A percentile compares a stretch with the other conserved stretches of the same genome.
Evolutionary conservation across 345 rosid genomes (phyloP).

Genomic region (Eucalyptus microcorys): DNA sequence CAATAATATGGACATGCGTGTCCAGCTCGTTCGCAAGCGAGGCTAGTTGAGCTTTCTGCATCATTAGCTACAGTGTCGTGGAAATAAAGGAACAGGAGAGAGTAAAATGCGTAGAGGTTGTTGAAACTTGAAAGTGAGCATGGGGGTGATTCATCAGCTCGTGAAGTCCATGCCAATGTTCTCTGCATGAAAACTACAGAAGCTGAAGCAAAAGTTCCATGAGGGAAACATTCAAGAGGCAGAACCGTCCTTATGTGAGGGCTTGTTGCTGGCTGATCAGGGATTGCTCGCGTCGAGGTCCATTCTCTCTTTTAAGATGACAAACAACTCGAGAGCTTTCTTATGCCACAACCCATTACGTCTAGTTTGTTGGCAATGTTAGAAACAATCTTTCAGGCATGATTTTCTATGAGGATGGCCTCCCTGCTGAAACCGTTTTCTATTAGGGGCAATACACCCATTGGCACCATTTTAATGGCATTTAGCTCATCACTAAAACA

Average conservation of each 20-base stretch:
- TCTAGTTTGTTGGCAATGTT: neutral
- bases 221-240: slow-evolving; percentile 87
- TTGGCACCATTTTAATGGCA: neutral
- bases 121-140: neutral
- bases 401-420: neutral
- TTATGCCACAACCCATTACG: neutral
- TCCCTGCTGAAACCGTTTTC: neutral
- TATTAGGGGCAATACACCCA: neutral
- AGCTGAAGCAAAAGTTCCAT: slow-evolving; percentile 78
- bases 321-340: neutral
- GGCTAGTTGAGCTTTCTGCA: neutral
- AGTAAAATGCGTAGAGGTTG: neutral
- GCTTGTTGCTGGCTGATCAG: slow-evolving; percentile 20
- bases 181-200: slow-evolving; percentile 41
- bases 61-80: neutral
- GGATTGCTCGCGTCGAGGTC: neutral
- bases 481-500: neutral
- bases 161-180: slow-evolving; percentile 47
- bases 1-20: neutral
- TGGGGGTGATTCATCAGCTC: slow-evolving; percentile 7
- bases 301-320: neutral
- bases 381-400: neutral
- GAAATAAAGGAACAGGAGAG: neutral
- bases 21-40: neutral
- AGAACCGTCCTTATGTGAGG: slow-evolving; percentile 83